These are phyloP conservation scores for Phytophthora cactorum DNA, from an alignment of 352 stramenopile genomes.

Conservation along the genomic window DNA sequence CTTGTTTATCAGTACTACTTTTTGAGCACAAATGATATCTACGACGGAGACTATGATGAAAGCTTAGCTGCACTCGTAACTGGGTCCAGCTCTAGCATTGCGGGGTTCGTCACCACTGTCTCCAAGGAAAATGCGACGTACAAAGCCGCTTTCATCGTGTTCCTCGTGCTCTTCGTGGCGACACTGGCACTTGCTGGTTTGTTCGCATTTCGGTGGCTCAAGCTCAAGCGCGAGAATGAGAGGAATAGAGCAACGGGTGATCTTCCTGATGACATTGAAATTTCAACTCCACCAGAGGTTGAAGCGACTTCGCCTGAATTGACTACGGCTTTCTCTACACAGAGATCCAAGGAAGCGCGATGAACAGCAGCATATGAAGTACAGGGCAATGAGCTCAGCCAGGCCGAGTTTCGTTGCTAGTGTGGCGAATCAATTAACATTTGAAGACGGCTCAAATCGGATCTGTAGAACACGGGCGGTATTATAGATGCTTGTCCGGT, in stretches of 20 bases:
- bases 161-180: conserved; percentile 47
- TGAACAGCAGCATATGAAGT: neutral
- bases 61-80: conserved; percentile 22
- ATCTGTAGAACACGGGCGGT: no score
- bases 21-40: conserved; percentile 47
- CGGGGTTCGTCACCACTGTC: neutral
- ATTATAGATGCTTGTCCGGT: no score
- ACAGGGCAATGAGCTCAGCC: no score
- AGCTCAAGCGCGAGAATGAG: conserved; percentile 27
- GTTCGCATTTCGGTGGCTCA: conserved; percentile 40
- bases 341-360: neutral
- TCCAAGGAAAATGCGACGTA: conserved; percentile 29
- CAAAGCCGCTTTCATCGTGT: conserved; percentile 55
- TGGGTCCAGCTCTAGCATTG: conserved; percentile 10
- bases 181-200: conserved; percentile 25
- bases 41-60: conserved; percentile 46
- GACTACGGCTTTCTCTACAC: conserved; percentile 10
- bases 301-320: conserved; percentile 8
- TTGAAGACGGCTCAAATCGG: no score
- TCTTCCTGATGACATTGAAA: conserved; percentile 16
- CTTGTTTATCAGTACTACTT: conserved; percentile 28
- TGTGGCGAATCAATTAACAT: no score
- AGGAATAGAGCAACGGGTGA: conserved; percentile 14
- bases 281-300: conserved; percentile 10
- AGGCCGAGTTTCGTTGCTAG: no score